Evolutionary conservation across 345 rosid species (phyloP).

Genomic region (Camelina hispida): DNA sequence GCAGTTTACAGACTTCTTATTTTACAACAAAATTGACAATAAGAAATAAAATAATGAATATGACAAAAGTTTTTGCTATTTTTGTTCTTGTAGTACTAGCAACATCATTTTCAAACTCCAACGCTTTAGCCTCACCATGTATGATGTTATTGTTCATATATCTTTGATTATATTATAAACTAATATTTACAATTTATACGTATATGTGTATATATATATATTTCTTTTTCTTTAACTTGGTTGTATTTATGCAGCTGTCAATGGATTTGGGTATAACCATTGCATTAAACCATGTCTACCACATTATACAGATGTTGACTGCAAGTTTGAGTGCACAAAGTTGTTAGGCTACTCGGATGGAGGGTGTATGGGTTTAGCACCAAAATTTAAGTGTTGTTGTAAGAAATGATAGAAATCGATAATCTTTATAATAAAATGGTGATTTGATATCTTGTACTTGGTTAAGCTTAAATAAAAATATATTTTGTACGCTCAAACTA

Average conservation of each 20-base stretch:
- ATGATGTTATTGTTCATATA: neutral
- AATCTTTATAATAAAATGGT: neutral
- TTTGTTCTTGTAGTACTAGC: conserved; percentile 5
- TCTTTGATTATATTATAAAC: neutral
- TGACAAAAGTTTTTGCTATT: neutral
- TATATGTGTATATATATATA: neutral
- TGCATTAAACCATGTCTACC: neutral
- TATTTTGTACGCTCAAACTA: neutral
- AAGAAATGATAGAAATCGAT: neutral
- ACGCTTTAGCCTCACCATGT: neutral
- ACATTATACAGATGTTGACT: neutral
- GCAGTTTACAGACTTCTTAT: neutral
- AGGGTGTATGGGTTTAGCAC: neutral
- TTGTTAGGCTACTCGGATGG: neutral
- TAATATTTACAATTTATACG: neutral
- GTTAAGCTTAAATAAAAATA: neutral
- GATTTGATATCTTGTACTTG: neutral
- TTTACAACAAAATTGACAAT: neutral
- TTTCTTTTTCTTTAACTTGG: neutral
- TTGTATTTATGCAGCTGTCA: conserved; percentile 2
- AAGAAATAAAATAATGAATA: neutral
- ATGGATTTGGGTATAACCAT: neutral
- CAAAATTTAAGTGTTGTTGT: conserved; percentile 2
- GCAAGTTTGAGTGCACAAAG: neutral
- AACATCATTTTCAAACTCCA: neutral